Evolutionary conservation across 352 stramenopile species (phyloP).

Genomic region (Discostella stelligera): DNA sequence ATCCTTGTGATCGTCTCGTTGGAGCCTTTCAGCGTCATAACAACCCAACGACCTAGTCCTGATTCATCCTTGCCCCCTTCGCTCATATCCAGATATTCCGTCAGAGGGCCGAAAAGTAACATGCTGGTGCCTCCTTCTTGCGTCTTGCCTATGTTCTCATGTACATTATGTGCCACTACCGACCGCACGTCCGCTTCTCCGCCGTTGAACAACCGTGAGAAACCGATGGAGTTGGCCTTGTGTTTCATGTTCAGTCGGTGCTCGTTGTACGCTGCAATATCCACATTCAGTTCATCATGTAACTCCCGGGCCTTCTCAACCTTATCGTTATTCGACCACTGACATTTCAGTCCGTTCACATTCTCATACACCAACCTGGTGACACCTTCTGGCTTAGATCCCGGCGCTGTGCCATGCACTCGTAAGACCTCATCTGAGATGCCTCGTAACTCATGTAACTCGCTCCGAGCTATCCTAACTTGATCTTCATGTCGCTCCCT

Average conservation of each 20-base stretch:
- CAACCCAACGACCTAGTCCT: neutral
- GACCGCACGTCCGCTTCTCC: constrained; percentile 8
- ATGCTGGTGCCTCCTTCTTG: neutral
- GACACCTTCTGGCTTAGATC: constrained; percentile 7
- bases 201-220: constrained; percentile 9
- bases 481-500: neutral
- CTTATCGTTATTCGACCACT: constrained; percentile 5
- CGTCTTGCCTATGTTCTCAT: constrained; percentile 17
- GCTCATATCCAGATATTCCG: neutral
- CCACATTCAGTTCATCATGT: constrained; percentile 13
- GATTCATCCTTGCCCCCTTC: neutral
- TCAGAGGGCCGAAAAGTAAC: neutral
- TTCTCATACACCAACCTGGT: constrained; percentile 15
- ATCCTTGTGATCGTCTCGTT: neutral
- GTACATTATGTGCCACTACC: constrained; percentile 7
- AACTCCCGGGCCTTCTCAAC: constrained; percentile 8
- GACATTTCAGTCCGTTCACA: constrained; percentile 1
- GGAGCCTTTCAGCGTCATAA: neutral
- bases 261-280: constrained; percentile 15
- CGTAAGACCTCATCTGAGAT: neutral
- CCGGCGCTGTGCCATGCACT: neutral
- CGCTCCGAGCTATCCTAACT: neutral
- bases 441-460: neutral
- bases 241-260: constrained; percentile 14
- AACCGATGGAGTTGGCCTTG: constrained; percentile 10